A percentile compares a stretch with the other conserved stretches of the same genome.
These are phyloP conservation scores for Chrysosporium queenslandicum DNA, from an alignment of 2,329 filamentous ascomycete species.

Conservation along the genomic window DNA sequence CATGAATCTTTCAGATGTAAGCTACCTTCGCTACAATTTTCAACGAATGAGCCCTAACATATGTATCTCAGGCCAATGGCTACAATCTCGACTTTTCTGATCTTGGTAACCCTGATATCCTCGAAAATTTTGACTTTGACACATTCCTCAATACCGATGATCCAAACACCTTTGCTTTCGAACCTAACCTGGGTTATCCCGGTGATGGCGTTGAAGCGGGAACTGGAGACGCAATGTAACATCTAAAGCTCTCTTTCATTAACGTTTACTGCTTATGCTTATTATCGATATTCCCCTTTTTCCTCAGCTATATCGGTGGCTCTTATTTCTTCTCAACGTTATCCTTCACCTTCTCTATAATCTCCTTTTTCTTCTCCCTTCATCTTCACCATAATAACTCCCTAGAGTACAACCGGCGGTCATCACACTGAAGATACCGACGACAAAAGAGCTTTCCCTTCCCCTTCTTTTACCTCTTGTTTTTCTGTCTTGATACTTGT, in stretches of 20 bases:
- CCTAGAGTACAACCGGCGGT: conserved; percentile 1
- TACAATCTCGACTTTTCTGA: conserved; percentile 38
- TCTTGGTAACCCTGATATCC: conserved; percentile 39
- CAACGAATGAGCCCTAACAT: background rate
- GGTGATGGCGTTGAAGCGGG: conserved; percentile 37
- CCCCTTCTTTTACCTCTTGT: conserved; percentile 7
- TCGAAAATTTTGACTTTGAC: conserved; percentile 55
- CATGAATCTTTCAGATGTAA: conserved; percentile 25
- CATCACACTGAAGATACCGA: background rate
- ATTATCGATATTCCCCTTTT: background rate
- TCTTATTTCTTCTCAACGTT: background rate
- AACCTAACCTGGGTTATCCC: conserved; percentile 31
- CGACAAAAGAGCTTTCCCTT: conserved; percentile 11
- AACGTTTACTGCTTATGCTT: background rate
- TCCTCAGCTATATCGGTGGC: background rate
- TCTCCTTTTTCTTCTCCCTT: background rate
- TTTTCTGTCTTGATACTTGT: conserved; percentile 12
- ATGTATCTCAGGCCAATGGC: conserved; percentile 21
- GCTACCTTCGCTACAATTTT: conserved; percentile 14
- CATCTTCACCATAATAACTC: conserved; percentile 14
- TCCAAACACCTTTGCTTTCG: conserved; percentile 35
- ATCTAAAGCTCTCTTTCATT: background rate
- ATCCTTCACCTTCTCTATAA: background rate
- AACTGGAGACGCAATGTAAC: conserved; percentile 31
- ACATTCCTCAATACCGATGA: conserved; percentile 53